A percentile compares a stretch with the other conserved stretches of the same genome.
Conservation (phyloP, 106 monocot genomes). For the Iris macrosiphon region DNA sequence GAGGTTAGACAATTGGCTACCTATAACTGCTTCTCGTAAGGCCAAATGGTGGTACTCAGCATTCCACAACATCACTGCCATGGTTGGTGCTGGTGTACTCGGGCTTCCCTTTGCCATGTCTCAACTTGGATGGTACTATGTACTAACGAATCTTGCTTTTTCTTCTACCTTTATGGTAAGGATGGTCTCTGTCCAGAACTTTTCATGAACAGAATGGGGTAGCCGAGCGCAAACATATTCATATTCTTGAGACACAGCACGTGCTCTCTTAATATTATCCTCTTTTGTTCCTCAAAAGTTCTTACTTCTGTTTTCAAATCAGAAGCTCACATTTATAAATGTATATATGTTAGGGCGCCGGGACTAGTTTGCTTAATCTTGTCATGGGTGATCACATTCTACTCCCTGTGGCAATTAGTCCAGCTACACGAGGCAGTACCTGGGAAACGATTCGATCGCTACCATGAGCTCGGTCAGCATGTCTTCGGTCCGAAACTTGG, state of each 20-base stretch:
- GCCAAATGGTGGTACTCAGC: constrained; percentile 7
- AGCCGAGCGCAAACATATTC: no score
- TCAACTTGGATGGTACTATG: constrained; percentile 1
- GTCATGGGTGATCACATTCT: constrained; percentile 13
- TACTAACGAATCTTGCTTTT: no score
- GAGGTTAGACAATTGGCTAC: constrained; percentile 1
- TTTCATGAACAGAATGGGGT: no score
- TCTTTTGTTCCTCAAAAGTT: no score
- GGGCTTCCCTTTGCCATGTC: constrained; percentile 3
- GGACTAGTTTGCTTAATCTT: not conserved
- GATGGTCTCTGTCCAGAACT: no score
- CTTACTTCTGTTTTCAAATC: no score
- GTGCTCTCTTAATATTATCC: no score
- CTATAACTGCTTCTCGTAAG: not conserved
- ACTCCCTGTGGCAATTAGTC: constrained; percentile 7
- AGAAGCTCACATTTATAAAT: no score
- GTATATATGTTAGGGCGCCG: not conserved
- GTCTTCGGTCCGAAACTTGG: constrained; percentile 2
- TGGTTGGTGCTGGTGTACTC: not conserved
- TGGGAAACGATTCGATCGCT: constrained; percentile 9
- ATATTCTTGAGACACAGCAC: no score
- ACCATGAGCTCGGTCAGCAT: constrained; percentile 12
- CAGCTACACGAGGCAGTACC: constrained; percentile 1
- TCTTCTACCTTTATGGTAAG: no score
- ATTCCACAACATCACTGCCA: constrained; percentile 3